A percentile compares a stretch with the other conserved stretches of the same genome.
Evolutionary conservation across 345 rosid species (phyloP).

Genomic region (Citrus medica): DNA sequence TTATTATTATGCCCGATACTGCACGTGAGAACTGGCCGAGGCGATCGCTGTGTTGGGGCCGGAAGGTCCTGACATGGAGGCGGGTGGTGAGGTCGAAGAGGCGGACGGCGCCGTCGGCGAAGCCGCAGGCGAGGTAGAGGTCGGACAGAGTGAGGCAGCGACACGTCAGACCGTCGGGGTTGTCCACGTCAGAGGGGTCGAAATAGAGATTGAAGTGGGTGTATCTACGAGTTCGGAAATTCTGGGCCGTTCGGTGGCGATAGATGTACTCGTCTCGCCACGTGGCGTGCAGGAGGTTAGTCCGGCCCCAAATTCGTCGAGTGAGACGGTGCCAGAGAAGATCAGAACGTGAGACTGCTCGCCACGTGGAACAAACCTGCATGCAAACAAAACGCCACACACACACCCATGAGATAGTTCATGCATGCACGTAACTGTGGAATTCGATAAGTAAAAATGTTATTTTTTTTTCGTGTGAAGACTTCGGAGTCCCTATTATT

Average conservation of each 20-base stretch:
- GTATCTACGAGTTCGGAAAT: conserved; percentile 47
- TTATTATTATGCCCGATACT: conserved; percentile 64
- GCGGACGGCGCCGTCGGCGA: conserved; percentile 83
- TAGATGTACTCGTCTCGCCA: conserved; percentile 74
- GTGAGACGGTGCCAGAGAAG: conserved; percentile 71
- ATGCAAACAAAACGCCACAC: neutral
- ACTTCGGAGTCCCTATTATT: neutral
- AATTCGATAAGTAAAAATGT: neutral
- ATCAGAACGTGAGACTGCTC: conserved; percentile 68
- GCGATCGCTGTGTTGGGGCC: conserved; percentile 53
- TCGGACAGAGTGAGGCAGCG: conserved; percentile 84
- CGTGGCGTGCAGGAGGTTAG: conserved; percentile 37
- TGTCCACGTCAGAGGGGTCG: conserved; percentile 54
- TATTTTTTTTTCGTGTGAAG: neutral
- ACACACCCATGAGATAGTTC: neutral
- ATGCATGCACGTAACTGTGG: conserved; percentile 11
- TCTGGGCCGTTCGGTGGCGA: conserved; percentile 60
- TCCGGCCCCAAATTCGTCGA: conserved; percentile 53
- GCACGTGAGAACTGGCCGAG: conserved; percentile 76
- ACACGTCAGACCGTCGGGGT: conserved; percentile 57
- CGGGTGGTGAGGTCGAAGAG: conserved; percentile 58
- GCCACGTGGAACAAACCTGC: conserved; percentile 96
- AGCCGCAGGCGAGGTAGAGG: conserved; percentile 71
- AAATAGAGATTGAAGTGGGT: conserved; percentile 46
- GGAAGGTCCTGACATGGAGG: conserved; percentile 54